Base-by-base conservation (phyloP, 352 stramenopile genomes). In the Phytophthora nicotianae region DNA sequence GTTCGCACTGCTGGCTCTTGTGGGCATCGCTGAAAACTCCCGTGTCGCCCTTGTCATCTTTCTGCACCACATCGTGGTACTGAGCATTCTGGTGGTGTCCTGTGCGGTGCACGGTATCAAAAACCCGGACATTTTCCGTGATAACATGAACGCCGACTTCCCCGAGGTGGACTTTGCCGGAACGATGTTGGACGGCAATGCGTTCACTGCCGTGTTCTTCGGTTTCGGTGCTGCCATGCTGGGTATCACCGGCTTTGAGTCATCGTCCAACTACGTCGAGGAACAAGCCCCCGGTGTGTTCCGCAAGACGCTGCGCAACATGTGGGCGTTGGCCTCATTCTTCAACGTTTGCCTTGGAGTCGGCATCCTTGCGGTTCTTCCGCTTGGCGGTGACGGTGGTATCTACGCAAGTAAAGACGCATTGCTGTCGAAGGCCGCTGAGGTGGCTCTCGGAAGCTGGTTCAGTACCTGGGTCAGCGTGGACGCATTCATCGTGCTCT, bases 161-260 rank as follows among this genome's bases (percentile, higher is more conserved):
- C 87, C 87, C 0, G 53, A 72, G 32, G 81, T 93, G 14, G 65
- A 89, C 38, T 72, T 91, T 42, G 73, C 74, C 0, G 78, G 79
- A 13, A 64, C 66, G 2, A 71, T 75, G 64, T 29, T 84, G 9
- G 47, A 76, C 14, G 70, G 66, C 27, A 83, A 71, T 38, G 56
- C 81, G 5, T 70, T 65, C 14, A 83, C 75, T 11, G 61, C 80
- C 9, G 65, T 90, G 26, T 90, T 90, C 66, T 93, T 95, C 55
- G 86, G 86, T 33, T 88, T 83, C 49, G 74, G 64, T 26, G 79
- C 79, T 5, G 80, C 89, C 0, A 92, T 97, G 81, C 74, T 97
- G 6, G 90, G 89, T 52, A 91, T 97, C 50, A 93, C 79, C 3
- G 89, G 89, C 16, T 97, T 97, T 47, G 90, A 97, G 70, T 90